These are phyloP conservation scores for Boletus rufocinnamomeus DNA, from an alignment of 768 basidiomycete species.

Conservation along the genomic window DNA sequence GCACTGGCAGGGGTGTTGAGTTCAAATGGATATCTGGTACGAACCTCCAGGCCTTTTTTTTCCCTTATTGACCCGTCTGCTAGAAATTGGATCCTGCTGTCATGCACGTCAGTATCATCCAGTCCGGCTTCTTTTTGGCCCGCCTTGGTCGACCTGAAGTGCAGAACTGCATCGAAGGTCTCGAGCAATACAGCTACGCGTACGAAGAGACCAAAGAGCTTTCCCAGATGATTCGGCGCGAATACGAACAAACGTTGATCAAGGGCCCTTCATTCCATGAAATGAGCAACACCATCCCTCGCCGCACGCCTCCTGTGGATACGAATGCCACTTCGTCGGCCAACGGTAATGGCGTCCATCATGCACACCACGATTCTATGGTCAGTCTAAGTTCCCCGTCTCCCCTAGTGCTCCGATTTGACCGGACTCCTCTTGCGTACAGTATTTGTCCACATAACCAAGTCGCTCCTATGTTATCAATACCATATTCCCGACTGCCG, in stretches of 20 bases:
- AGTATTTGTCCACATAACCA: conserved; percentile 32
- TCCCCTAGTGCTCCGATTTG: conserved; percentile 7
- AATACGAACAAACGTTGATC: conserved; percentile 44
- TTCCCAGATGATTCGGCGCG: conserved; percentile 60
- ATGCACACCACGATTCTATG: conserved; percentile 23
- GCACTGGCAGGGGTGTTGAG: conserved; percentile 86
- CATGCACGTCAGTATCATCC: conserved; percentile 84
- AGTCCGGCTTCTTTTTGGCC: conserved; percentile 81
- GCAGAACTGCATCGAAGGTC: conserved; percentile 76
- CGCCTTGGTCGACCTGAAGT: conserved; percentile 83
- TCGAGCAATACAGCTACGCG: conserved; percentile 86
- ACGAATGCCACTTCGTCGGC: conserved; percentile 7
- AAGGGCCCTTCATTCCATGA: conserved; percentile 43
- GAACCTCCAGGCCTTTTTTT: conserved; percentile 23
- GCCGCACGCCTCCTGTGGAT: conserved; percentile 25
- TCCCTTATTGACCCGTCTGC: conserved; percentile 7
- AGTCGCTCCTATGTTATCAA: conserved; percentile 24
- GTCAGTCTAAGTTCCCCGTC: conserved; percentile 6
- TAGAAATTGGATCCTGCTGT: conserved; percentile 84
- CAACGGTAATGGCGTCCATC: conserved; percentile 23
- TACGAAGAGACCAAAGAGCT: conserved; percentile 85
- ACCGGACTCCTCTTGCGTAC: conserved; percentile 3
- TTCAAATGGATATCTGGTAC: conserved; percentile 83
- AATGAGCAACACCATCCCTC: conserved; percentile 40
- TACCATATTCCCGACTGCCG: conserved; percentile 25